Evolutionary conservation across 208 protist species (phyloP), one percentile per base, ranked within the genome.

Genomic region (Acanthamoeba pearcei): DNA sequence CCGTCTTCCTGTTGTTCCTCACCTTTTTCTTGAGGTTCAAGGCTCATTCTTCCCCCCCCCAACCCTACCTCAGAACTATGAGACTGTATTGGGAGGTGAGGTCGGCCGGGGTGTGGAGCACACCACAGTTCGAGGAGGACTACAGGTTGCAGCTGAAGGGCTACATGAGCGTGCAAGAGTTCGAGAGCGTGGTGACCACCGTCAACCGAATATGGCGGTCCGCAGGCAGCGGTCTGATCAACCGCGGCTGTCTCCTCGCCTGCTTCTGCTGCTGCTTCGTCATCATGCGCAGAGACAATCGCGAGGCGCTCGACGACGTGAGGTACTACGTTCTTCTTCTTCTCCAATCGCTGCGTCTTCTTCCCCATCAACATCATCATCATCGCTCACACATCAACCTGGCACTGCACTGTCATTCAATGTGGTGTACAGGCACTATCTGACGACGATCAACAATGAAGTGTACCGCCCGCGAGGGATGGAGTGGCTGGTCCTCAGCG

Each of bases 191-290:
- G 32, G 24, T 82, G 15, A 53, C 35, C 24, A 82, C 74, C 13
- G 74, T 53, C 42, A 82, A 82, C 74, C 74, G 74, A 55, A 38
- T 82, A 42, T 82, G 74, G 74, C 74, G 74, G 19, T 82, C 74
- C 8, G 32, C 13, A 22, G 74, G 74, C 19, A 82, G 74, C 74
- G 74, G 74, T 13, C 74, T 82, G 17, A 82, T 82, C 32, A 82
- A 82, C 42, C 74, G 74, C 24, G 74, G 74, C 0, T 82, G 74
- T 42, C 22, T 82, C 42, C 74, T 82, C 9, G 3, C 9, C 10
- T 82, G 32, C 74, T 53, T 46, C 22, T 82, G 74, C 74, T 82
- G 74, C 74, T 82, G 74, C 74, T 82, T 82, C 8, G 74, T 82
- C 17, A 42, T 82, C 19, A 82, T 82, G 74, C 24, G 74, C n/a